Conservation (phyloP, 129 eudicot genomes). For the Chrysanthemum lavandulifolium region DNA sequence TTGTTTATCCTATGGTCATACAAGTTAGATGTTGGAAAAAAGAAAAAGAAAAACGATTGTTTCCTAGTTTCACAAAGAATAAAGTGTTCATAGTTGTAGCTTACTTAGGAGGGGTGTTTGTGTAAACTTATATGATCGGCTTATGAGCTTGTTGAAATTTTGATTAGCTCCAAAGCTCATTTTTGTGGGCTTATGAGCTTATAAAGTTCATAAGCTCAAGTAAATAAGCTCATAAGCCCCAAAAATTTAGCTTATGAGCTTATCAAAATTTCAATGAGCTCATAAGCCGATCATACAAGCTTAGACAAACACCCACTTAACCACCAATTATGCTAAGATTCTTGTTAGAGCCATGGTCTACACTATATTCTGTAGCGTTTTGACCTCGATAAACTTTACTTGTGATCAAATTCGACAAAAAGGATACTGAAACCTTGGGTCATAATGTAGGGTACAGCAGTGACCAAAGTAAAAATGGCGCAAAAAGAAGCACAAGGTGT, state of each 20-base stretch:
- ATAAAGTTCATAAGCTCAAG: no score
- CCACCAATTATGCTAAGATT: background rate
- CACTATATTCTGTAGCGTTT: no score
- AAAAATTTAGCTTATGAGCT: no score
- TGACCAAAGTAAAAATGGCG: constrained; percentile 84
- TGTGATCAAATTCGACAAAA: background rate
- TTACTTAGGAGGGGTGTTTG: no score
- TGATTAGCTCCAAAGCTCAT: no score
- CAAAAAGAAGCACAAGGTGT: constrained; percentile 97
- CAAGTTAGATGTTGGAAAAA: background rate
- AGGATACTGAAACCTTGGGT: background rate
- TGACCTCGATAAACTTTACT: background rate
- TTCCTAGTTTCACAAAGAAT: background rate
- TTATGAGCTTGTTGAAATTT: no score
- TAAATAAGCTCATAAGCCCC: no score
- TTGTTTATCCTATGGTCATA: no score
- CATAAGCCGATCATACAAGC: background rate
- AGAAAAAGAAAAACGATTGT: background rate
- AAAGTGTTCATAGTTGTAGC: background rate
- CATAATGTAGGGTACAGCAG: constrained; percentile 77
- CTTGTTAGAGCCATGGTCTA: no score
- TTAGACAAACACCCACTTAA: background rate
- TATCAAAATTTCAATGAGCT: background rate
- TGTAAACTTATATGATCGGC: no score
- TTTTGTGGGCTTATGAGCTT: no score